These are phyloP conservation scores for Magnaporthales sp. DNA, from an alignment of 2,329 filamentous ascomycete species.

Conservation along the genomic window DNA sequence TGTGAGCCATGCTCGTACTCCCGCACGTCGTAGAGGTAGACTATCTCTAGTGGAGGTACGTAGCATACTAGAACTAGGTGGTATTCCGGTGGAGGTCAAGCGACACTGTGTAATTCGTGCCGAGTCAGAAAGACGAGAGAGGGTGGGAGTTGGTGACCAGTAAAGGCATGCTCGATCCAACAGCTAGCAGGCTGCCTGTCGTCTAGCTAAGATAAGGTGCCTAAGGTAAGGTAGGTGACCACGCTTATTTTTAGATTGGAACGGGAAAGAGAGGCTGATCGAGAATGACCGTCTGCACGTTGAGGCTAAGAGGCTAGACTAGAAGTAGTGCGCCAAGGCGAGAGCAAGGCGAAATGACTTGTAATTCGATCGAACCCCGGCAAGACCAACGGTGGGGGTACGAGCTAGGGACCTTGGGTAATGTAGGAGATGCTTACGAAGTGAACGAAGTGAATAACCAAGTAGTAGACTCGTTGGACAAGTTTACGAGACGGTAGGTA, in stretches of 20 bases:
- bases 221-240: background rate
- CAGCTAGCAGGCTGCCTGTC: background rate
- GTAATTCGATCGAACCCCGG: background rate
- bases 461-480: too few species aligned
- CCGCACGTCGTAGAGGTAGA: background rate
- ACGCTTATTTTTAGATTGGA: background rate
- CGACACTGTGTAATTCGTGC: background rate
- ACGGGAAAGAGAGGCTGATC: background rate
- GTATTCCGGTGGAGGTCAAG: background rate
- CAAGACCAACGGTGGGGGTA: background rate
- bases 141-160: background rate
- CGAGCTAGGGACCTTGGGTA: constrained; percentile 1
- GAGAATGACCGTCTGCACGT: background rate
- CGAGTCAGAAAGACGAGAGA: background rate
- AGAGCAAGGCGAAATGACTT: background rate
- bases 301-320: background rate
- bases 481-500: too few species aligned
- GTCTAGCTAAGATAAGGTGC: background rate
- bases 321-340: background rate
- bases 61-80: background rate
- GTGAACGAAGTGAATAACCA: too few species aligned
- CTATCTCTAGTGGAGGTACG: background rate
- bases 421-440: background rate
- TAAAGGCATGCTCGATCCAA: background rate
- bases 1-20: background rate